Base-by-base conservation (phyloP, 2,329 filamentous ascomycete species). In the Chalara sp. region DNA sequence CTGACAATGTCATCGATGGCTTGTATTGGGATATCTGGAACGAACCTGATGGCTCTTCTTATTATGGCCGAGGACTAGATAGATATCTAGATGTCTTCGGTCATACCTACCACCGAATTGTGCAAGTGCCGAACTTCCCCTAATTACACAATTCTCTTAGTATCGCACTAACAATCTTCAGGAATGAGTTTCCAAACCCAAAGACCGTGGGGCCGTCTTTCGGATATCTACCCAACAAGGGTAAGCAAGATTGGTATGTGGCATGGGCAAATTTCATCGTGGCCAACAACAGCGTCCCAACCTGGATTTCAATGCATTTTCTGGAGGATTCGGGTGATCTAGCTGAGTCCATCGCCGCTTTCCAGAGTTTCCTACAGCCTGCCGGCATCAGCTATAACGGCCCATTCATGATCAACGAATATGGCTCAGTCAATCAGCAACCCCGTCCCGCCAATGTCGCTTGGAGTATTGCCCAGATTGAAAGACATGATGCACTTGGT, bases 261-360 rank as follows among this genome's bases (percentile, higher is more conserved):
- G 21, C 21, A 21, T 21, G 21, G 21, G 21, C 21, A 21, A 21
- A 21, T 21, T 21, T 21, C 21, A 21, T 21, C 21, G 21, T 3
- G 3, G 21, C 21, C 21, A 21, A 21, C 21, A 21, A 21, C 21
- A 21, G 21, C 21, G 21, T 21, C 21, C 21, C 21, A 21, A 21
- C 21, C 21, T 21, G 21, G 21, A 21, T 21, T 21, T 21, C 21
- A 21, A 21, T 21, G 21, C 21, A 21, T 21, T 21, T 21, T 21
- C 21, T 54, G 65, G 63, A 4, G 61, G 53, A 8, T 53, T 50
- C 2, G 47, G 65, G 2, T 61, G 55, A 8, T 53, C 53, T 47
- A 43, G 40, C 29, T 37, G 32, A 10, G 11, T 49, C 7, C 49
- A 56, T 6, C 56, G 56, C 6, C 62, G 69, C 49, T 60, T 68